Evolutionary conservation across 176 grass and related monocot species (phyloP).

Genomic region (Saccharum spontaneum): DNA sequence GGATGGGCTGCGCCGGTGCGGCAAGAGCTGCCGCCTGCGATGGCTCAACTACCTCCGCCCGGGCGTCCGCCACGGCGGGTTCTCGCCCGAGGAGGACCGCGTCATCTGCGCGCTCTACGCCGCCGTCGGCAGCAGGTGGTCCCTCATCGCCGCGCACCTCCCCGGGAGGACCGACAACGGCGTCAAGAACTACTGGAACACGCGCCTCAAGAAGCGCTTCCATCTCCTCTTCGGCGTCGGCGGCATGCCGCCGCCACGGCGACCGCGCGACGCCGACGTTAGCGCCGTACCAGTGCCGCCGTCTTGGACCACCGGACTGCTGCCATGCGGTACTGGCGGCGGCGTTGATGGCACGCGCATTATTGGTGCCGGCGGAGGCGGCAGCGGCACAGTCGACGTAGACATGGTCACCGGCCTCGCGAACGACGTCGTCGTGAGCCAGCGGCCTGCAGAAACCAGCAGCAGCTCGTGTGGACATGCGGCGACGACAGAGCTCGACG

Average conservation of each 20-base stretch:
- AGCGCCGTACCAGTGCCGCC: neutral
- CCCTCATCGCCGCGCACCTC: constrained; percentile 44
- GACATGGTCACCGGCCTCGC: neutral
- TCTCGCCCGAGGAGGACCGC: constrained; percentile 58
- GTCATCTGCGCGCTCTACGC: constrained; percentile 53
- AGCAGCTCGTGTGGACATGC: neutral
- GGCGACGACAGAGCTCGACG: constrained; percentile 24
- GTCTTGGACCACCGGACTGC: neutral
- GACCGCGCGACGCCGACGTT: neutral
- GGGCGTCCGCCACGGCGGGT: constrained; percentile 53
- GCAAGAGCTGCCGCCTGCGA: constrained; percentile 37
- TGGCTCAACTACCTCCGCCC: constrained; percentile 77
- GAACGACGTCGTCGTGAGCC: neutral
- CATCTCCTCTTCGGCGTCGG: neutral
- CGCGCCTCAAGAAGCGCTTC: constrained; percentile 38
- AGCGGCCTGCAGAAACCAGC: neutral
- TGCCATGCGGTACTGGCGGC: neutral
- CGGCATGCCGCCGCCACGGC: neutral
- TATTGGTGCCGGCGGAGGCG: neutral
- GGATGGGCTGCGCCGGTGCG: constrained; percentile 39
- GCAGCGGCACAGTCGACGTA: neutral
- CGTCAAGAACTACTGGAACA: constrained; percentile 56
- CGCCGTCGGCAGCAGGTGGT: constrained; percentile 59
- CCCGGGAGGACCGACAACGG: constrained; percentile 41
- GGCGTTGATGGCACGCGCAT: neutral